Evolutionary conservation across 2,329 filamentous ascomycete genomes (phyloP), one percentile per base, ranked within the genome.

Genomic region (Hymenoscyphus linearis): DNA sequence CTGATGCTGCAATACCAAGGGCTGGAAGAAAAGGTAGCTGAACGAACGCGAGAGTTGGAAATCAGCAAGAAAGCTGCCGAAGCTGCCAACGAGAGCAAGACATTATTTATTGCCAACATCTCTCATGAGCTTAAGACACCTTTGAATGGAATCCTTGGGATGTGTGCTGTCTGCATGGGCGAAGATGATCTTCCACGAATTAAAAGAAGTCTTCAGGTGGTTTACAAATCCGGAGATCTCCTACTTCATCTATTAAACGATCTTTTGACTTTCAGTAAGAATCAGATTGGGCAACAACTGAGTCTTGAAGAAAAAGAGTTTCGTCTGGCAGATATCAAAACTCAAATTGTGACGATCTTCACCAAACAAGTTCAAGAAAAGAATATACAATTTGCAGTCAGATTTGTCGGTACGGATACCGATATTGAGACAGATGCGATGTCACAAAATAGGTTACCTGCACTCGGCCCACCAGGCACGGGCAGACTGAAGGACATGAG

Each of bases 61-160:
- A 85, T 91, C 64, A 96, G 89, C 77, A 96, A 96, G 74, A 91
- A 91, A 76, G 91, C 91, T 1, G 93, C 93, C 1, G 93, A 96
- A 74, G 89, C 90, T n/a, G 93, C 93, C 3, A 97, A 96, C 69
- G 90, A 96, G 76, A 96, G 91, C 80, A 99, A 99, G 77, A 98
- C 95, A 0, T 80, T 98, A 9, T 98, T 98, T 77, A 96, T 99
- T 65, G 95, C 95, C 18, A 98, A 98, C 69, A 96, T 98, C 57
- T 88, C 85, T 0, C 85, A 87, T 68, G 85, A 98, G 74, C 80
- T 99, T 37, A 96, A 96, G 72, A 99, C 95, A 1, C 95, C 95
- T 0, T 81, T 98, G 61, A 98, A 98, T 71, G 95, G 93, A 13
- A 97, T 98, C 55, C 80, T 99, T 69, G 95, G 95, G 62, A 95